Percentiles rank a stretch among this genome's conserved stretches.
These are phyloP conservation scores for Sordariomycetes sp. DNA, from an alignment of 2,329 filamentous ascomycete genomes.

Conservation along the genomic window DNA sequence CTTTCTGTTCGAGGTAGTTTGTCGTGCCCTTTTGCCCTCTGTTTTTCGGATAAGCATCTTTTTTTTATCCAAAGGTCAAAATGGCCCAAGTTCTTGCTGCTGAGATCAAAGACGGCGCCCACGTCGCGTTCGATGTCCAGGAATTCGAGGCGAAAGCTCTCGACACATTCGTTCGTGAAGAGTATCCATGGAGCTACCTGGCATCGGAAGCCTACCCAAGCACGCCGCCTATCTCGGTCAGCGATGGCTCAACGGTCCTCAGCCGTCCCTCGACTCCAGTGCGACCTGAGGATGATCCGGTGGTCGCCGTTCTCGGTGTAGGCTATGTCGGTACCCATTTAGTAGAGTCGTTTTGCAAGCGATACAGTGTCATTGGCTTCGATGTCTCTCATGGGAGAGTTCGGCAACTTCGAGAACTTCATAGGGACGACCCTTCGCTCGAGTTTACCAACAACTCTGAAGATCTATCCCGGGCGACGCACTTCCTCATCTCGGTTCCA, in stretches of 20 bases:
- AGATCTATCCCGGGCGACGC: constrained; percentile 31
- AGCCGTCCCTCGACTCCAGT: constrained; percentile 4
- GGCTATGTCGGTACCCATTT: constrained; percentile 44
- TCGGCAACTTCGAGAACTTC: constrained; percentile 18
- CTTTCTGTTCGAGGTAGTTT: too few species aligned
- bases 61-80: background rate
- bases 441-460: constrained; percentile 26
- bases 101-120: background rate
- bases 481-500: constrained; percentile 45
- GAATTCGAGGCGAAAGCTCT: background rate
- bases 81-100: constrained; percentile 1
- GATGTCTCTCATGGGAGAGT: constrained; percentile 33
- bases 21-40: too few species aligned
- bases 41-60: too few species aligned
- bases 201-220: constrained; percentile 1
- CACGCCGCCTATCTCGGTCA: constrained; percentile 5
- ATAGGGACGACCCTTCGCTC: constrained; percentile 16
- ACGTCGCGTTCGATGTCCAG: background rate
- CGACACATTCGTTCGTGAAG: background rate
- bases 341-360: constrained; percentile 29
- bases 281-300: constrained; percentile 15
- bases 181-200: constrained; percentile 4
- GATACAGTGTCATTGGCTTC: constrained; percentile 35
- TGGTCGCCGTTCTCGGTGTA: constrained; percentile 40
- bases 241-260: constrained; percentile 4